Evolutionary conservation across 805 yeast species (phyloP).

Genomic region (Wickerhamiella qilinensis): DNA sequence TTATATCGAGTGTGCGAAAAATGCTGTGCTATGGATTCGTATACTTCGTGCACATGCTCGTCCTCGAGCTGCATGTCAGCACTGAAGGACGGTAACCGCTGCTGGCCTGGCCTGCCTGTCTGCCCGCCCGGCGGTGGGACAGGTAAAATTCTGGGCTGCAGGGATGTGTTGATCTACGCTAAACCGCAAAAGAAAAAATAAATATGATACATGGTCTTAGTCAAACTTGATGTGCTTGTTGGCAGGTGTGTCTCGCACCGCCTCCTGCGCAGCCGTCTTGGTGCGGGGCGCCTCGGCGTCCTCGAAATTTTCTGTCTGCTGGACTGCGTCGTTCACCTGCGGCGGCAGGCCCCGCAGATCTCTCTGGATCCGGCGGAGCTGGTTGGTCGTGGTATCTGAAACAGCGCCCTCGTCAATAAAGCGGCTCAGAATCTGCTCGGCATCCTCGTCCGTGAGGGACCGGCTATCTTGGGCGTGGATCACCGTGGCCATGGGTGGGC

Average conservation of each 20-base stretch:
- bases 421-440: constrained; percentile 12
- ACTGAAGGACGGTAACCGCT: no score
- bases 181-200: no score
- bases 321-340: neutral
- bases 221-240: no score
- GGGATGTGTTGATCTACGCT: no score
- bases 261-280: no score
- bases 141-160: no score
- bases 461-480: constrained; percentile 11
- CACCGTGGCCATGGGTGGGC: constrained; percentile 10
- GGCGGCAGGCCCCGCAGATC: constrained; percentile 75
- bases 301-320: no score
- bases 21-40: constrained; percentile 82
- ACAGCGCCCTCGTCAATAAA: constrained; percentile 24
- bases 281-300: no score
- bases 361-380: constrained; percentile 57
- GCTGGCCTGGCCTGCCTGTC: no score
- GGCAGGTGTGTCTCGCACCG: no score
- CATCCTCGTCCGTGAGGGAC: constrained; percentile 13
- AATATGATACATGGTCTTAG: no score
- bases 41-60: constrained; percentile 75
- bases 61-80: constrained; percentile 38
- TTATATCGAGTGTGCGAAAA: constrained; percentile 88
- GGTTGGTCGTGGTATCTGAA: constrained; percentile 33
- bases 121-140: no score